Percentiles rank a stretch among this genome's conserved stretches.
These are phyloP conservation scores for Persicaria tinctoria DNA, from an alignment of 148 eudicot genomes.

Conservation along the genomic window DNA sequence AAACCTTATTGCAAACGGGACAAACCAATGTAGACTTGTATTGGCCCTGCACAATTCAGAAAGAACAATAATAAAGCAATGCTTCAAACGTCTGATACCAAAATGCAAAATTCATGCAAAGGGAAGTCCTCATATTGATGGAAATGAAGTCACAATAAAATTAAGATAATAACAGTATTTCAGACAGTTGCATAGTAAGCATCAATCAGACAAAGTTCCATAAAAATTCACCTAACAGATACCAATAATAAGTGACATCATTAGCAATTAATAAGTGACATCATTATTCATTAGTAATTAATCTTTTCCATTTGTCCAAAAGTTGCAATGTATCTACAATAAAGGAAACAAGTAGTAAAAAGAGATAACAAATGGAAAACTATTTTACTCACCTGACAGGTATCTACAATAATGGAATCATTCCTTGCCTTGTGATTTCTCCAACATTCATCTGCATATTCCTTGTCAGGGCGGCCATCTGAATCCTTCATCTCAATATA, in stretches of 20 bases:
- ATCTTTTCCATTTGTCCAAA: no score
- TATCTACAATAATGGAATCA: constrained; percentile 84
- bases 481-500: constrained; percentile 80
- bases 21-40: constrained; percentile 97
- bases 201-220: no score
- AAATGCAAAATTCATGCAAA: not conserved
- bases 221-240: no score
- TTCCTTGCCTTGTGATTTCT: constrained; percentile 83
- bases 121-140: not conserved
- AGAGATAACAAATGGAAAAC: not conserved
- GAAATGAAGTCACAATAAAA: no score
- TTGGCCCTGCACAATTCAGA: constrained; percentile 61
- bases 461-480: constrained; percentile 74
- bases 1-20: constrained; percentile 76
- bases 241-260: no score
- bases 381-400: constrained; percentile 50
- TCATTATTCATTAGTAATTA: no score
- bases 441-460: constrained; percentile 91
- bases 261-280: no score
- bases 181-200: no score
- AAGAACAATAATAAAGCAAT: constrained; percentile 2
- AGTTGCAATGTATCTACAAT: no score
- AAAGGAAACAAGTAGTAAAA: not conserved
- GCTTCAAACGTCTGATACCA: constrained; percentile 5
- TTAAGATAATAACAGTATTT: no score